Evolutionary conservation across 2,329 filamentous ascomycete species (phyloP), one percentile per base, ranked within the genome.

Genomic region (Graphium sp.): DNA sequence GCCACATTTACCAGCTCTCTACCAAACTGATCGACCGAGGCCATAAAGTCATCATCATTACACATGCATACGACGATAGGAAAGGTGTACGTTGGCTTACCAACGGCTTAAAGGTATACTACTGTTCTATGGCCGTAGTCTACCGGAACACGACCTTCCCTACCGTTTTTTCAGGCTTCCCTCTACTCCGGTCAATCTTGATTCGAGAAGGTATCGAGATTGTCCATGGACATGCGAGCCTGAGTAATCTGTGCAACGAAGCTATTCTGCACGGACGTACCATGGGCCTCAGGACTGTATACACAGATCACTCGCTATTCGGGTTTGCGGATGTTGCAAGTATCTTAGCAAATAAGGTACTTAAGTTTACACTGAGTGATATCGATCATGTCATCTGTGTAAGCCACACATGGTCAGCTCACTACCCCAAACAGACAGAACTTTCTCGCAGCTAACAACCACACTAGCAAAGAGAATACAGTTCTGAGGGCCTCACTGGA

Each of bases 321-420:
- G 89, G 89, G 2, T 98, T 98, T 45, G 89, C 87, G 25, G 91
- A 98, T 52, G 85, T 89, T 1, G 83, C 73, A 2, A 95, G 87
- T 39, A 98, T 98, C 37, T 60, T 98, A 34, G 91, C 87, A 18
- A 98, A 98, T 49, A 98, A 98, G 56, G 60, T 98, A 22, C 64
- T 98, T 32, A 98, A 98, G 49, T 98, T 98, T 45, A 87, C 74
- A 0, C 50, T 98, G 37, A 95, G 87, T 48, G 89, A 98, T 47
- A 85, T 98, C 10, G 89, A 95, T 46, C 89, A 98, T 62, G 85
- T 91, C 35, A 92, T 98, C 26, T 98, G 89, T 45, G 89, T 98
- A 42, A 94, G 84, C 53, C 85, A 98, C 59, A 98, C 89, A 22
- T 94, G 87, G 84, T 89, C 57, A 37, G 63, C n/a, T n/a, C n/a